Percentiles rank a stretch among this genome's conserved stretches.
Evolutionary conservation across 2,329 filamentous ascomycete genomes (phyloP).

Genomic region (Exophiala viscosa): DNA sequence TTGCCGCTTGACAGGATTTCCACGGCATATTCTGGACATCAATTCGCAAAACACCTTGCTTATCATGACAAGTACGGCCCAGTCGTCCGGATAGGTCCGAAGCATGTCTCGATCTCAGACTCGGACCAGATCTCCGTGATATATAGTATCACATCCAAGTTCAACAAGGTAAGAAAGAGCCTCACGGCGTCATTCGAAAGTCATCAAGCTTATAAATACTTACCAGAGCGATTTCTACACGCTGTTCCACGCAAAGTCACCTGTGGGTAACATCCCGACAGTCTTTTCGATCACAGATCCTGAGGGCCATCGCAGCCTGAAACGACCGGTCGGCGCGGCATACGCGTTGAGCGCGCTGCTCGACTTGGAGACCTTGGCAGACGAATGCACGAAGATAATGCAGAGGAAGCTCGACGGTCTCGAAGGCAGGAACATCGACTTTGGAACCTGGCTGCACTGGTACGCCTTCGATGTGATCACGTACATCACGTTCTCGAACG

Average conservation of each 20-base stretch:
- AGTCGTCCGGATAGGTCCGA: conserved; percentile 32
- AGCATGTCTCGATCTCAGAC: conserved; percentile 30
- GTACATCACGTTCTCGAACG: conserved; percentile 35
- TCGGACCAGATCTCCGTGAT: conserved; percentile 22
- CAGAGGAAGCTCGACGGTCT: conserved; percentile 17
- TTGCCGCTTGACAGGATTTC: conserved; percentile 29
- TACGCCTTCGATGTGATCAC: conserved; percentile 39
- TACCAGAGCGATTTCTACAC: conserved; percentile 24
- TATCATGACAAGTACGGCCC: conserved; percentile 31
- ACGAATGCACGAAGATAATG: conserved; percentile 25
- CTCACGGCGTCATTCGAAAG: no score
- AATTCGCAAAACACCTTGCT: conserved; percentile 27
- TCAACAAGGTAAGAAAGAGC: not conserved
- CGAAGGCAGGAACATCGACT: conserved; percentile 27
- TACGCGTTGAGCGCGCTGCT: conserved; percentile 43
- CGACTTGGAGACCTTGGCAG: conserved; percentile 38
- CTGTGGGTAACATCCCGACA: conserved; percentile 29
- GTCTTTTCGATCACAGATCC: conserved; percentile 43
- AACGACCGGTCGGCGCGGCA: conserved; percentile 36
- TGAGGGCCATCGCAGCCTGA: conserved; percentile 39
- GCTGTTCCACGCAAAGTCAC: conserved; percentile 17
- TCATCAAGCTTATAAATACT: no score
- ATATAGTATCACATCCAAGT: conserved; percentile 25
- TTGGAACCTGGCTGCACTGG: conserved; percentile 34
- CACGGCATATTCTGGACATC: conserved; percentile 26